Base-by-base conservation (phyloP, 2,329 filamentous ascomycete genomes). In the Hypoxylon sp. region DNA sequence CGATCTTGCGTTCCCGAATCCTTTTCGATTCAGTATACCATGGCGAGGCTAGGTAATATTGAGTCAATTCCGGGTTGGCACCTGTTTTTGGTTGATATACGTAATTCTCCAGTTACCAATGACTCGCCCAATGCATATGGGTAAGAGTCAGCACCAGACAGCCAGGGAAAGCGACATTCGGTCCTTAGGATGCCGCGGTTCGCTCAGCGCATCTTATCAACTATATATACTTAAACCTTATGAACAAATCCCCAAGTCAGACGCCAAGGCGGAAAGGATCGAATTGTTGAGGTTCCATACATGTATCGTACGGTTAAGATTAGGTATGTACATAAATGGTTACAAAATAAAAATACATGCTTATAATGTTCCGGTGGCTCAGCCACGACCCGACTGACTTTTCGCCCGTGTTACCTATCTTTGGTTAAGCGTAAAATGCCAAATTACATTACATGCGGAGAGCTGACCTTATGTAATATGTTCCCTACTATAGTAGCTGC, bases 221-320 rank as follows among this genome's bases (percentile, higher is more conserved):
- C 55, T 30, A 42, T 30, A 50, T 55, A 48, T 48, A 37, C 37
- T 46, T 20, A 20, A 20, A 20, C 20, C 20, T 27, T 27, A 5
- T 27, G 25, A 27, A 27, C 25, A 31, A 30, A 37, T 48, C 31
- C 25, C 5, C 13, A 50, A 30, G 54, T 56, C 42, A 59, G 35
- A 51, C 20, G 48, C 48, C 48, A 46, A 61, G 35, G 20, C 53
- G 13, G 27, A 13, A 61, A 56, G 61, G 50, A 64, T 61, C 25
- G 14, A 35, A 31, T 42, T 49, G 30, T 50, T 59, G 56, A 59
- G 30, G 40, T 37, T 22, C 37, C 37, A 31, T 55, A 20, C 20
- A 20, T 20, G 20, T 20, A 61, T 55, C 46, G 50, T 55, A 55
- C n/a, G 30, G 44, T 48, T 11, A 17, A 31, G 42, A 35, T 20